Evolutionary conservation across 768 basidiomycete genomes (phyloP).

Genomic region (Lanmaoa rubissima): DNA sequence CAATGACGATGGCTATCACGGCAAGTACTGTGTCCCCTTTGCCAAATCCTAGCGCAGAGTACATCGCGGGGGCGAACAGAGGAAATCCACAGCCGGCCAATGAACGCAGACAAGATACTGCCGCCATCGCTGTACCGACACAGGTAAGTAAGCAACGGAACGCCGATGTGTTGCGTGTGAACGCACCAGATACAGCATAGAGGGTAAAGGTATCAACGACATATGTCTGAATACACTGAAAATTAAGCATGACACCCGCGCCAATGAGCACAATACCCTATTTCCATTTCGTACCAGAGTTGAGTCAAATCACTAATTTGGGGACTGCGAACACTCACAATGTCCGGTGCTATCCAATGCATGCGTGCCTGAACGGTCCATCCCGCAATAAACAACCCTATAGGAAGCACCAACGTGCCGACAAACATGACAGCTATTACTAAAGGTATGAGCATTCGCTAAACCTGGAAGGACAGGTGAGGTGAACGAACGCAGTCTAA

Average conservation of each 20-base stretch:
- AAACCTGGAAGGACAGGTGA: not conserved
- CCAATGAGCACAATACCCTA: constrained; percentile 60
- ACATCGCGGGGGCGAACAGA: constrained; percentile 74
- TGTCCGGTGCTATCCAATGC: constrained; percentile 71
- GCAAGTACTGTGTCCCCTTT: constrained; percentile 69
- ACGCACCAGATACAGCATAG: constrained; percentile 63
- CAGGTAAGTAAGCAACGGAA: not conserved
- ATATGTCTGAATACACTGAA: constrained; percentile 66
- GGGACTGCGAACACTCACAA: constrained; percentile 39
- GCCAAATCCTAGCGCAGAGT: constrained; percentile 61
- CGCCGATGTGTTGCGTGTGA: not conserved
- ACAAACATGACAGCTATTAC: constrained; percentile 54
- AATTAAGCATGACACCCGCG: constrained; percentile 54
- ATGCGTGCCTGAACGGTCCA: constrained; percentile 60
- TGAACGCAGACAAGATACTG: constrained; percentile 59
- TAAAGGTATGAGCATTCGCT: constrained; percentile 1
- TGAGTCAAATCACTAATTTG: not conserved
- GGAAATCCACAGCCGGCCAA: constrained; percentile 75
- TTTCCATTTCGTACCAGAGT: constrained; percentile 2
- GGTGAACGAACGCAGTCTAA: constrained; percentile 41
- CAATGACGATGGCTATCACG: constrained; percentile 52
- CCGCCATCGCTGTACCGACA: constrained; percentile 52
- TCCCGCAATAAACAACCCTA: constrained; percentile 66
- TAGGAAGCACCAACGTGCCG: constrained; percentile 57
- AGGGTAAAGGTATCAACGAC: constrained; percentile 65